A percentile compares a stretch with the other conserved stretches of the same genome.
These are phyloP conservation scores for Coniochaeta prunicola DNA, from an alignment of 2,329 filamentous ascomycete species.

Conservation along the genomic window DNA sequence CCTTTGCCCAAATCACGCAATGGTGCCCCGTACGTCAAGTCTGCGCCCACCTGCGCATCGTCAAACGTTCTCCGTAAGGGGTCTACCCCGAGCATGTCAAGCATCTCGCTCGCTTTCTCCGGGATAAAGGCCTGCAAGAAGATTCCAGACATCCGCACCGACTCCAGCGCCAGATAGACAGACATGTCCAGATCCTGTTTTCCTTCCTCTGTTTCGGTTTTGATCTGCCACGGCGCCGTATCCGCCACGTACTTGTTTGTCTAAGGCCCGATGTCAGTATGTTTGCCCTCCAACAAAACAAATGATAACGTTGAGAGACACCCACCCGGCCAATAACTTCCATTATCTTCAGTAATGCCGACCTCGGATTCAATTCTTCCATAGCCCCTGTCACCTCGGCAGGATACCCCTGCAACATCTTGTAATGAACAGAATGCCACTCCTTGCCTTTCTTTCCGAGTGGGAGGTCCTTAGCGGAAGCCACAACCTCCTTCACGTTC, in stretches of 20 bases:
- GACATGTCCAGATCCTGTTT: conserved; percentile 36
- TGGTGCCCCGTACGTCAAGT: conserved; percentile 60
- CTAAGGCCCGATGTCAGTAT: conserved; percentile 32
- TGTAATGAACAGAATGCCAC: background rate
- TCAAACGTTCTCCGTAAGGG: conserved; percentile 53
- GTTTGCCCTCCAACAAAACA: background rate
- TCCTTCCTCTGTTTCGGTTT: background rate
- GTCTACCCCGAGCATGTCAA: conserved; percentile 72
- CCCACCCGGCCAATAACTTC: conserved; percentile 51
- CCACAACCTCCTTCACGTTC: conserved; percentile 50
- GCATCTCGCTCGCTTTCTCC: conserved; percentile 59
- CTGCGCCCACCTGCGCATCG: conserved; percentile 54
- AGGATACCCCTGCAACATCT: conserved; percentile 10
- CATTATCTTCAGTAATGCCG: conserved; percentile 60
- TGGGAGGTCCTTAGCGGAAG: background rate
- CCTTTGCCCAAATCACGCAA: conserved; percentile 23
- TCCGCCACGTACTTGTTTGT: conserved; percentile 61
- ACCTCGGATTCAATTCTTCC: conserved; percentile 55
- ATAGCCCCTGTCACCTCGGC: conserved; percentile 35
- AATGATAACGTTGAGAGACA: background rate
- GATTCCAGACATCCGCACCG: conserved; percentile 72
- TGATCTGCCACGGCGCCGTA: conserved; percentile 58
- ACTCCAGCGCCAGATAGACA: conserved; percentile 68
- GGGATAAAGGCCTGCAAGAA: conserved; percentile 91
- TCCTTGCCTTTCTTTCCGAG: background rate